These are phyloP conservation scores for Gracilaria caudata DNA, from an alignment of 23 red algal species.

Conservation along the genomic window DNA sequence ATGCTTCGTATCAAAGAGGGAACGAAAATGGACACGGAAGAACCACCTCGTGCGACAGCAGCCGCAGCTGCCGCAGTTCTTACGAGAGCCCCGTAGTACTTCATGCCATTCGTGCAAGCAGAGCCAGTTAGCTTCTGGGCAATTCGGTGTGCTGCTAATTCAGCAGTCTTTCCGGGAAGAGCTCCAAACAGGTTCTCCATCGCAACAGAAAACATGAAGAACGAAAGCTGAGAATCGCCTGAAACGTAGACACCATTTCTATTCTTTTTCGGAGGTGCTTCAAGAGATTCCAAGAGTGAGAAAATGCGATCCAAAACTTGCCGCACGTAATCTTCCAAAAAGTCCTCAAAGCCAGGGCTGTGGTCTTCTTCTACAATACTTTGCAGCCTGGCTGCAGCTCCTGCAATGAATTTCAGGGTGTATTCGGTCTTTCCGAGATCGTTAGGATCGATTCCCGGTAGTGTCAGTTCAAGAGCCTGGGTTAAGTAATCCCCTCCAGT, in stretches of 20 bases:
- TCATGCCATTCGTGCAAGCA: conserved; percentile 70
- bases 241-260: conserved; percentile 30
- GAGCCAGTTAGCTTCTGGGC: conserved; percentile 66
- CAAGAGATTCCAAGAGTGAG: conserved; percentile 75
- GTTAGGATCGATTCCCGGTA: conserved; percentile 90
- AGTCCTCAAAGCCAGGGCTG: conserved; percentile 42
- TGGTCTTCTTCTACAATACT: conserved; percentile 58
- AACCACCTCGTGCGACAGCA: conserved; percentile 34
- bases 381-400: conserved; percentile 70
- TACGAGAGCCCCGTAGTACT: conserved; percentile 77
- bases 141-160: conserved; percentile 53
- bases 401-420: conserved; percentile 80
- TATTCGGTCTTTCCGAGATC: conserved; percentile 85
- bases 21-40: conserved; percentile 74
- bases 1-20: conserved; percentile 53
- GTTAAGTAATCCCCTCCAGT: conserved; percentile 45
- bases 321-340: conserved; percentile 78
- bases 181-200: conserved; percentile 83
- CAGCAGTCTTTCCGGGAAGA: conserved; percentile 37
- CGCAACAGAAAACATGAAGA: conserved; percentile 75
- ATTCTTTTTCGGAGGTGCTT: conserved; percentile 85
- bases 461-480: conserved; percentile 64
- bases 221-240: conserved; percentile 49
- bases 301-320: conserved; percentile 81
- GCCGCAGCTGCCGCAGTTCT: conserved; percentile 66